Base-by-base conservation (phyloP, 2,329 filamentous ascomycete species). In the Colletotrichum lupini region DNA sequence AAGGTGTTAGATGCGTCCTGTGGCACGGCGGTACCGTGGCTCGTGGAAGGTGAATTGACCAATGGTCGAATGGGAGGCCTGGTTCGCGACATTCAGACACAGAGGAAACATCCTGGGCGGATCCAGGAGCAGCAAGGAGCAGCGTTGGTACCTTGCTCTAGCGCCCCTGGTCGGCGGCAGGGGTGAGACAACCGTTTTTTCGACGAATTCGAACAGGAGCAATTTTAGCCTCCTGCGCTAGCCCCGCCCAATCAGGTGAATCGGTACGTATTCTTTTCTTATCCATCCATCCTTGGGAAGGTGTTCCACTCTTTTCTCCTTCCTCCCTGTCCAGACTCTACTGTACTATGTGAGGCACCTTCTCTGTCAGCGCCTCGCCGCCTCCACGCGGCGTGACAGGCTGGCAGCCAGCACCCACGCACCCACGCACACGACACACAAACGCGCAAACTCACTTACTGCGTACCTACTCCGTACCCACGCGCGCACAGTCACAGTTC, bases 101-200 rank as follows among this genome's bases (percentile, higher is more conserved):
- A 26, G 53, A 42, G 35, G 52, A 57, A 57, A 57, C 30, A 37
- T 35, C 28, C 46, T 53, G 28, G 30, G 22, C 62, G 49, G 30
- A 24, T 26, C 37, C 37, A 42, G 37, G 37, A 49, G 42, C 42
- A 60, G 32, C 58, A 64, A 59, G 24, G 59, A 46, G 37, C 68
- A 62, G 37, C 37, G 68, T 28, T 46, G 66, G 66, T 70, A 63
- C 69, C 69, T 68, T 64, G 65, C 69, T 26, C 49, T 62, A 37
- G 68, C 68, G 67, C 32, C 56, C 55, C 67, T 61, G 59, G 61
- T 56, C 53, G 49, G 46, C 61, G 56, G 67, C 60, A 70, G 61
- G 71, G 71, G 49, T 73, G 71, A 73, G 71, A 73, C 67, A 70
- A 71, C 67, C 61, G 61, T 65, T 73, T 62, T 73, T 66, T 73